Evolutionary conservation across 2,329 filamentous ascomycete species (phyloP).

Genomic region (Colletotrichum sp.): DNA sequence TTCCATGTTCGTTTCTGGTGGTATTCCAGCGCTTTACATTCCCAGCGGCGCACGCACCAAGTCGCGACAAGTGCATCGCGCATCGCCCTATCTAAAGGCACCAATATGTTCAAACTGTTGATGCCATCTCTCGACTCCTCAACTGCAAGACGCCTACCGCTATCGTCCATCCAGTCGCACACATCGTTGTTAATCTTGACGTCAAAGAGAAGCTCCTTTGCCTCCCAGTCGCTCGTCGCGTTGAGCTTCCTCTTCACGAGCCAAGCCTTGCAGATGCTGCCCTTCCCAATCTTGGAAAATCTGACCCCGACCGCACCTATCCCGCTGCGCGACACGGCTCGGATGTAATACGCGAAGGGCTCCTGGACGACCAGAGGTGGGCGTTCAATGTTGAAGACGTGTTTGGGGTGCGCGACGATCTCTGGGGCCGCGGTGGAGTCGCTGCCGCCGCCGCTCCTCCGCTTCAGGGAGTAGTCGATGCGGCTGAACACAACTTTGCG

Average conservation of each 20-base stretch:
- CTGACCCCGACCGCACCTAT: not conserved
- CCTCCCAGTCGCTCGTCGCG: conserved; percentile 21
- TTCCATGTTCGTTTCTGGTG: conserved; percentile 8
- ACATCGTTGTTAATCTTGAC: conserved; percentile 25
- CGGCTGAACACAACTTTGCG: conserved; percentile 33
- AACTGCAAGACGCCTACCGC: conserved; percentile 29
- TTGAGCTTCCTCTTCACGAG: conserved; percentile 5
- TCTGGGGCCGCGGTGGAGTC: conserved; percentile 21
- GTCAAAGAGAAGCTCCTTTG: conserved; percentile 29
- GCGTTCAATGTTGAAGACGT: conserved; percentile 39
- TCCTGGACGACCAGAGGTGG: conserved; percentile 29
- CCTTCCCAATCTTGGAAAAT: not conserved
- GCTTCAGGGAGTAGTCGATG: conserved; percentile 31
- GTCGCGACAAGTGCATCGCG: conserved; percentile 38
- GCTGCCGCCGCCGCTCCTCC: not conserved
- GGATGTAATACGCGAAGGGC: conserved; percentile 32
- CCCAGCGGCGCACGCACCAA: conserved; percentile 40
- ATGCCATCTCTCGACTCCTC: conserved; percentile 31
- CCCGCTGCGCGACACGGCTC: not conserved
- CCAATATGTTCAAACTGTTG: conserved; percentile 33
- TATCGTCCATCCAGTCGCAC: conserved; percentile 36
- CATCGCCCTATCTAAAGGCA: conserved; percentile 28
- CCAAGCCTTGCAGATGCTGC: conserved; percentile 20
- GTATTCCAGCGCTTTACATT: conserved; percentile 27
- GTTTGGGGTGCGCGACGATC: conserved; percentile 30